phyloP scores from a whole-genome alignment of 2,329 filamentous ascomycete species.

The Zasmidium angulare region DNA sequence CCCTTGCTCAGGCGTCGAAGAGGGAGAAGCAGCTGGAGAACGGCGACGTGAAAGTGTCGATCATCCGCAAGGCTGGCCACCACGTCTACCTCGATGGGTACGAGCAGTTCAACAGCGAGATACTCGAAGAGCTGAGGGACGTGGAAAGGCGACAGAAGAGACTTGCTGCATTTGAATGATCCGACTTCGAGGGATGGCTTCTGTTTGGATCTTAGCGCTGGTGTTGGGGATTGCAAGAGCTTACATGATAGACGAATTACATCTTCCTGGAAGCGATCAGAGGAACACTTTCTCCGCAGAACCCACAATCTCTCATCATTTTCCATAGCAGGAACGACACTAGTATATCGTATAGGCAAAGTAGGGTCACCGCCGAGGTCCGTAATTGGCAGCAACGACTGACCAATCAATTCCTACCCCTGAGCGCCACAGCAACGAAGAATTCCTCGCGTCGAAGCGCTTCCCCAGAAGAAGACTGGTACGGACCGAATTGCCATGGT shows the following conservation, averaged over 20 bases:
- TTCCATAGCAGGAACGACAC: too few relatives aligned
- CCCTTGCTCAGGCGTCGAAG: constrained; percentile 64
- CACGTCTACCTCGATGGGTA: constrained; percentile 71
- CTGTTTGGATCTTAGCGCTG: not conserved
- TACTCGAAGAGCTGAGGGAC: constrained; percentile 66
- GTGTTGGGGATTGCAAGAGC: not conserved
- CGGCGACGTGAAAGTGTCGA: constrained; percentile 76
- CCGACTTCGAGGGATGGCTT: not conserved
- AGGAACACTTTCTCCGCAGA: too few relatives aligned
- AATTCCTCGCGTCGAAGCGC: not conserved
- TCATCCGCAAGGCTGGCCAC: constrained; percentile 71
- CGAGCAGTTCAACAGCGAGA: constrained; percentile 67
- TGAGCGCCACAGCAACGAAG: constrained; percentile 1
- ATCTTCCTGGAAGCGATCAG: too few relatives aligned
- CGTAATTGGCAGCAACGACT: not conserved
- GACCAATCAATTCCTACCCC: not conserved
- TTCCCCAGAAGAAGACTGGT: not conserved
- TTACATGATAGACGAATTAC: not conserved
- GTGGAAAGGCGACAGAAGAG: constrained; percentile 47
- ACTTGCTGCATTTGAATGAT: constrained; percentile 10
- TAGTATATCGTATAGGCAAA: not conserved
- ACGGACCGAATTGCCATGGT: not conserved
- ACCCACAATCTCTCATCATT: too few relatives aligned
- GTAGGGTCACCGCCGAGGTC: not conserved
- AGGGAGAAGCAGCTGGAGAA: constrained; percentile 68